Percentiles rank a stretch among this genome's conserved stretches.
These are phyloP conservation scores for Clohesyomyces aquaticus DNA, from an alignment of 495 filamentous ascomycete genomes.

Conservation along the genomic window DNA sequence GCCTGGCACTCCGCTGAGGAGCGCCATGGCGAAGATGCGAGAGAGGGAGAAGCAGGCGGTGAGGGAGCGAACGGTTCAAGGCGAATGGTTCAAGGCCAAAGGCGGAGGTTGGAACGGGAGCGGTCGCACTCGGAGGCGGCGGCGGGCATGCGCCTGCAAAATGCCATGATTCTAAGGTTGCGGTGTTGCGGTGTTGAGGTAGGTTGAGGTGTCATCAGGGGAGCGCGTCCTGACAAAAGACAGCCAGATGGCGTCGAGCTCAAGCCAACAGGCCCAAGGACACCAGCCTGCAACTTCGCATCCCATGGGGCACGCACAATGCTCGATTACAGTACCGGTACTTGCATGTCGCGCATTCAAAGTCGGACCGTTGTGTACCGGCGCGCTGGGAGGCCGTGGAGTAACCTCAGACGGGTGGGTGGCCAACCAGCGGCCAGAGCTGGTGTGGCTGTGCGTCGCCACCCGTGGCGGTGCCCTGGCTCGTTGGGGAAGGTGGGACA, in stretches of 20 bases:
- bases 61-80: neutral
- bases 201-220: neutral
- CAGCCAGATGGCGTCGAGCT: too few relatives aligned
- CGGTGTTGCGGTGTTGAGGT: too few relatives aligned
- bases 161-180: neutral
- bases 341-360: too few relatives aligned
- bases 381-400: too few relatives aligned
- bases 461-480: too few relatives aligned
- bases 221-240: neutral
- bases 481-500: neutral
- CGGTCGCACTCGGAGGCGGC: neutral
- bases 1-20: slow-evolving; percentile 4
- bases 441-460: neutral
- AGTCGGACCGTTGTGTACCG: too few relatives aligned
- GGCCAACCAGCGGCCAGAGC: too few relatives aligned
- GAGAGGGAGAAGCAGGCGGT: neutral
- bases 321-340: too few relatives aligned
- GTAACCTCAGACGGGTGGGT: too few relatives aligned
- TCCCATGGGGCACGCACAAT: too few relatives aligned
- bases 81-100: slow-evolving; percentile 3
- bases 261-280: neutral
- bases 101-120: neutral
- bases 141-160: neutral
- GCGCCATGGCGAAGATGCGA: neutral
- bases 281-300: too few relatives aligned